phyloP scores from a whole-genome alignment of 257 asterid species.

The Primulina eburnea region DNA sequence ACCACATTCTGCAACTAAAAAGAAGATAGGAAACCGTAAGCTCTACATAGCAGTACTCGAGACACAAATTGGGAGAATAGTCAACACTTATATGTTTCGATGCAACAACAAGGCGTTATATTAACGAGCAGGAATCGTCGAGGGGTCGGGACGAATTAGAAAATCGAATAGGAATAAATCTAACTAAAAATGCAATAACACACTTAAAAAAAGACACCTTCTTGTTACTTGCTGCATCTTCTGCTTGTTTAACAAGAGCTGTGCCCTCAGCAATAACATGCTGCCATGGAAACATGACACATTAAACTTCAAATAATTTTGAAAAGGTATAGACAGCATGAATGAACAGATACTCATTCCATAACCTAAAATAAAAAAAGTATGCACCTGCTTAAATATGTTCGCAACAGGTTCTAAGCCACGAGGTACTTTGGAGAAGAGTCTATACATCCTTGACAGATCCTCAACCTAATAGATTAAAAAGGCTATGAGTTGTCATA shows the following conservation, averaged over 20 bases:
- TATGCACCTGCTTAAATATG: conserved; percentile 77
- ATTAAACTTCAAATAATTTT: conserved; percentile 13
- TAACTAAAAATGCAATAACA: not conserved
- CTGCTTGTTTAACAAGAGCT: conserved; percentile 92
- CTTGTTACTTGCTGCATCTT: conserved; percentile 96
- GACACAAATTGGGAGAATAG: too few species aligned
- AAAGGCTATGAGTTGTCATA: conserved; percentile 20
- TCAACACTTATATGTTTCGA: too few species aligned
- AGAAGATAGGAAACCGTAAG: conserved; percentile 1
- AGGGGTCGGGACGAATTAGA: too few species aligned
- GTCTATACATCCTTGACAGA: conserved; percentile 96
- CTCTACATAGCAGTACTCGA: conserved; percentile 3
- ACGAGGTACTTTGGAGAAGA: conserved; percentile 78
- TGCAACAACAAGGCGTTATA: too few species aligned
- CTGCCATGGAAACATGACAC: conserved; percentile 40
- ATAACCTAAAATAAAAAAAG: conserved; percentile 13
- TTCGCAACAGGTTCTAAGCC: conserved; percentile 87
- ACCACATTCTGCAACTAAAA: conserved; percentile 12
- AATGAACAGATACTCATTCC: conserved; percentile 3
- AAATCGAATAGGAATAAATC: too few species aligned
- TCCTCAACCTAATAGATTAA: conserved; percentile 64
- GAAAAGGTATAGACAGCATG: conserved; percentile 17
- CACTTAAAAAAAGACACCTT: conserved; percentile 43
- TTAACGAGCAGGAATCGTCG: too few species aligned
- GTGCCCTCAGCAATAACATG: conserved; percentile 98